phyloP scores from a whole-genome alignment of 2,329 filamentous ascomycete genomes.

The Aspergillus sp. region DNA sequence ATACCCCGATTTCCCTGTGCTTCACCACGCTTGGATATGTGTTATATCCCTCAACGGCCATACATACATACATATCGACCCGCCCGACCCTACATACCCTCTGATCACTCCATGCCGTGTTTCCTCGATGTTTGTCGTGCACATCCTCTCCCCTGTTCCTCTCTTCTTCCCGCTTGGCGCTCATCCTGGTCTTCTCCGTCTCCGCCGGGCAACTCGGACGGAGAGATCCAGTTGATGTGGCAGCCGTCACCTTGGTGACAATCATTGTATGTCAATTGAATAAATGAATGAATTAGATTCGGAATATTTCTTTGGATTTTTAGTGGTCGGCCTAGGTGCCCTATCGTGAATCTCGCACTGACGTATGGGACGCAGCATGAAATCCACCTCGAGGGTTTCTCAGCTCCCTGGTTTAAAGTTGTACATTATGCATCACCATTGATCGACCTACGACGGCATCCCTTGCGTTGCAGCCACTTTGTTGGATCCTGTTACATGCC shows the following conservation, averaged over 20 bases:
- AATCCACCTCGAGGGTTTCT: too few species aligned
- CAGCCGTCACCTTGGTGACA: constrained; percentile 35
- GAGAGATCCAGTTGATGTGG: constrained; percentile 24
- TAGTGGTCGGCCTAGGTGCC: too few species aligned
- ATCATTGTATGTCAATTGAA: constrained; percentile 20
- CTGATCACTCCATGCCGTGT: constrained; percentile 23
- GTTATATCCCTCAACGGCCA: constrained; percentile 5
- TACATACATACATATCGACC: neutral
- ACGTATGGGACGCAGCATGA: too few species aligned
- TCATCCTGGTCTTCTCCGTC: constrained; percentile 21
- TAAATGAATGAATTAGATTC: constrained; percentile 6
- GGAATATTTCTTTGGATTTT: too few species aligned
- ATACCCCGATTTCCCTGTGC: constrained; percentile 9
- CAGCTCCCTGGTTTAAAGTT: too few species aligned
- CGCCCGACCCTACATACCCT: neutral
- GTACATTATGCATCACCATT: too few species aligned
- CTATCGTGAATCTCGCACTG: too few species aligned
- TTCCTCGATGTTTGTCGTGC: constrained; percentile 37
- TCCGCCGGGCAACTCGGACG: neutral
- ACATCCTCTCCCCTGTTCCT: constrained; percentile 7
- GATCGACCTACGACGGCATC: too few species aligned
- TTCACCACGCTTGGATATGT: constrained; percentile 7
- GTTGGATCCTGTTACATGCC: too few species aligned
- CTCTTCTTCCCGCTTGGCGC: constrained; percentile 27
- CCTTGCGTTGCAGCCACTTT: too few species aligned